These are phyloP conservation scores for Pelomyxa schiedti DNA, from an alignment of 78 protist genomes.

Conservation along the genomic window DNA sequence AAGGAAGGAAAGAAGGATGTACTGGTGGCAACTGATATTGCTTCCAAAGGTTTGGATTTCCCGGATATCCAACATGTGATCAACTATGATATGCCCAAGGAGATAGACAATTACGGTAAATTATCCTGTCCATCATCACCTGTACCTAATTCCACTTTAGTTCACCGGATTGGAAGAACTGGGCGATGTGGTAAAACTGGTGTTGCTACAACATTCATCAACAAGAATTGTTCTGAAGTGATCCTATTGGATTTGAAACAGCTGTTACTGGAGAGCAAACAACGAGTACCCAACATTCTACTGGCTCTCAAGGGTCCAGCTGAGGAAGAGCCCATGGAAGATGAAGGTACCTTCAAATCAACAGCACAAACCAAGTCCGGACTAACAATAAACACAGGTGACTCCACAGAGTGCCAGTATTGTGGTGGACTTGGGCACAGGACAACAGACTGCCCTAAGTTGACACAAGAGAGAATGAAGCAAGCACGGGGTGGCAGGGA, in stretches of 20 bases:
- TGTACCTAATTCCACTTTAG: background rate
- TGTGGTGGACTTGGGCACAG: constrained; percentile 97
- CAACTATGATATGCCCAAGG: constrained; percentile 86
- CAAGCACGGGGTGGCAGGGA: too few species aligned
- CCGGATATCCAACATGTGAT: constrained; percentile 89
- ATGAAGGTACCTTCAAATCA: constrained; percentile 10
- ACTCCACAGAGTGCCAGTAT: constrained; percentile 54
- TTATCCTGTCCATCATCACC: background rate
- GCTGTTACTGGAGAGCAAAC: constrained; percentile 90
- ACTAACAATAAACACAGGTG: background rate
- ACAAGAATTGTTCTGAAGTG: constrained; percentile 47
- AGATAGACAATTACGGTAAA: constrained; percentile 85
- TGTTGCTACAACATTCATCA: constrained; percentile 71
- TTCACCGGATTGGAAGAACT: constrained; percentile 89
- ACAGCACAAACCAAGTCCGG: background rate
- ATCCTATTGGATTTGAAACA: constrained; percentile 84
- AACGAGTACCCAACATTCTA: constrained; percentile 33
- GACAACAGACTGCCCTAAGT: constrained; percentile 69
- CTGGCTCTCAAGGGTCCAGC: too few species aligned
- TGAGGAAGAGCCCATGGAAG: too few species aligned
- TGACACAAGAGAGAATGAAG: too few species aligned
- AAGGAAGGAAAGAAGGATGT: constrained; percentile 66
- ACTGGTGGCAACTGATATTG: constrained; percentile 89
- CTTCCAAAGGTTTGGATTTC: constrained; percentile 83
- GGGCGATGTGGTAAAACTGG: constrained; percentile 94